phyloP scores from a whole-genome alignment of 805 yeast genomes.

The Wickerhamomyces tratensis region DNA sequence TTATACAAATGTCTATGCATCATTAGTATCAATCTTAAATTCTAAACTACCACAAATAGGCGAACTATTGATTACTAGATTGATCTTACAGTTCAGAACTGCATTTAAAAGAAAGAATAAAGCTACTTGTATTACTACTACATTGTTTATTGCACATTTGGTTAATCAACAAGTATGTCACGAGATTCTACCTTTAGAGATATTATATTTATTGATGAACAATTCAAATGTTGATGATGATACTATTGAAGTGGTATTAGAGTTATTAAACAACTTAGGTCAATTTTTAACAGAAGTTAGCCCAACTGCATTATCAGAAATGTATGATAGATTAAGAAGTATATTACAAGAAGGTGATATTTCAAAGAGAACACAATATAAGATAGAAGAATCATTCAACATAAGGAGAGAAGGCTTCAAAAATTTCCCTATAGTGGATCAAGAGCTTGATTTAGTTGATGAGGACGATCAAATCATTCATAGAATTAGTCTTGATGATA shows the following conservation, averaged over 20 bases:
- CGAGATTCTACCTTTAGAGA: conserved; percentile 42
- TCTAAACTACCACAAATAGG: conserved; percentile 66
- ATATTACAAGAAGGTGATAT: conserved; percentile 48
- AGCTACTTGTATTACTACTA: conserved; percentile 29
- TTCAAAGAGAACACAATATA: conserved; percentile 30
- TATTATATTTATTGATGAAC: conserved; percentile 35
- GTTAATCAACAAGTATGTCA: conserved; percentile 54
- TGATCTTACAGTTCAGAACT: conserved; percentile 48
- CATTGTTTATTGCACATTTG: conserved; percentile 49
- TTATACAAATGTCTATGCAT: conserved; percentile 41
- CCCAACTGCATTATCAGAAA: conserved; percentile 32
- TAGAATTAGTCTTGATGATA: conserved; percentile 42
- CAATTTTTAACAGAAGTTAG: conserved; percentile 33
- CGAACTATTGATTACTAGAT: conserved; percentile 38
- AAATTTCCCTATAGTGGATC: conserved; percentile 28
- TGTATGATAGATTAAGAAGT: conserved; percentile 51
- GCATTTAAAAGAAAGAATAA: conserved; percentile 39
- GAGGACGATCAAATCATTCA: conserved; percentile 55
- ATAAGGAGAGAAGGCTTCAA: conserved; percentile 34
- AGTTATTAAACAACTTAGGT: conserved; percentile 45
- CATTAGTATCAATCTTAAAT: conserved; percentile 51
- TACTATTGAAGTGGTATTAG: conserved; percentile 44
- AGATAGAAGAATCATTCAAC: conserved; percentile 43
- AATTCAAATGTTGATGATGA: conserved; percentile 35
- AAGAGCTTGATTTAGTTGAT: conserved; percentile 50